Conservation (phyloP, 2,329 filamentous ascomycete species). For the Penicillium sp. region DNA sequence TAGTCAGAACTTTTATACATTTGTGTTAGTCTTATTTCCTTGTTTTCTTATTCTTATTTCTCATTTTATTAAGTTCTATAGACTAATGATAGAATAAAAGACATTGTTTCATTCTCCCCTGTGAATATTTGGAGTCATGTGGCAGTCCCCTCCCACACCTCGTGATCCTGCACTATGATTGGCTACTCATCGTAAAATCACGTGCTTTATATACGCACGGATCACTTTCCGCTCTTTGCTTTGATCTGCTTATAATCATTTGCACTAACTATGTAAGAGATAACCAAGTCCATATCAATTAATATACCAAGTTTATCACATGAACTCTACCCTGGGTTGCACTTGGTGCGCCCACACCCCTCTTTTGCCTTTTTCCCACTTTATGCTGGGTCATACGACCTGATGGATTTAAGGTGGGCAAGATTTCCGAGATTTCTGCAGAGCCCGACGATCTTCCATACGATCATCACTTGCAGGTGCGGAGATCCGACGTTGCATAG, state of each 20-base stretch:
- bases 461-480: conserved; percentile 3
- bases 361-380: not conserved
- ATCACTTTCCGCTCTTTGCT: conserved; percentile 8
- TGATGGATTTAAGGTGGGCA: conserved; percentile 6
- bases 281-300: not conserved
- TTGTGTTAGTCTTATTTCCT: not conserved
- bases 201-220: conserved; percentile 15
- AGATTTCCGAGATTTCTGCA: conserved; percentile 11
- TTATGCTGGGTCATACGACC: conserved; percentile 13
- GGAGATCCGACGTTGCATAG: conserved; percentile 1
- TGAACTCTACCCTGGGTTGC: conserved; percentile 8
- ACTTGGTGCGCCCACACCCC: not conserved
- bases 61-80: no score
- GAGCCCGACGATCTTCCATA: conserved; percentile 17
- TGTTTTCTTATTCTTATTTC: no score
- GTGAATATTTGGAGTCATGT: conserved; percentile 28
- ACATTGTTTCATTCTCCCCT: not conserved
- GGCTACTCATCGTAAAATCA: conserved; percentile 25
- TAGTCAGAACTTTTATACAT: conserved; percentile 5
- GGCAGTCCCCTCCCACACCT: conserved; percentile 35
- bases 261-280: not conserved
- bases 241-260: not conserved
- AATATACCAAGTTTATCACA: not conserved
- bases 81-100: not conserved
- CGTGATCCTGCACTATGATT: conserved; percentile 22